A percentile compares a stretch with the other conserved stretches of the same genome.
Conservation (phyloP, 768 basidiomycete genomes). For the Suillus plorans region DNA sequence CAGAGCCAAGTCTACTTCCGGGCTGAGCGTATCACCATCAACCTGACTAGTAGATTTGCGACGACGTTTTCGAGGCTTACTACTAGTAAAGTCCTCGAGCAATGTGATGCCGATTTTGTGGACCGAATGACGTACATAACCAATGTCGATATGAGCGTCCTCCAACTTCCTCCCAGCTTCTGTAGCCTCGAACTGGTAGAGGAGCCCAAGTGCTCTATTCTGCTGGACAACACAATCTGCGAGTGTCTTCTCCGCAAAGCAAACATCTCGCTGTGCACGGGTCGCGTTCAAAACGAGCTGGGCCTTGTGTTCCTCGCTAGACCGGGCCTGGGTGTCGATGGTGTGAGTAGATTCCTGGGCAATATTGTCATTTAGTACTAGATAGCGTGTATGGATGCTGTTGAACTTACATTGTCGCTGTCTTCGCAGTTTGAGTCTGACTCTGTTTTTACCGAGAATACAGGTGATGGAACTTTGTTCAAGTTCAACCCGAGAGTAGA, state of each 20-base stretch:
- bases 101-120: neutral
- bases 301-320: no score
- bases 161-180: no score
- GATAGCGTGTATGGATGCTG: neutral
- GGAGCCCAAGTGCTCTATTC: neutral
- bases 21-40: neutral
- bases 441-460: neutral
- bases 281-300: no score
- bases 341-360: no score
- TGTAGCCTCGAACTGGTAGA: neutral
- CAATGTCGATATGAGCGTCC: neutral
- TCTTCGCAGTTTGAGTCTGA: neutral
- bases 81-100: neutral
- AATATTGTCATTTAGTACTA: neutral
- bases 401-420: neutral
- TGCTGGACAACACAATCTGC: neutral
- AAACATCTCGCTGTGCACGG: neutral
- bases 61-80: neutral
- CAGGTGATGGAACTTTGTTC: no score
- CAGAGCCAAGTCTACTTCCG: neutral
- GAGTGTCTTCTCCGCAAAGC: neutral
- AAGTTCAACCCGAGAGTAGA: neutral
- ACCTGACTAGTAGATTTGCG: neutral
- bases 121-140: neutral
- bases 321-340: no score